Evolutionary conservation across 345 rosid species (phyloP).

Genomic region (Hibiscus trionum): DNA sequence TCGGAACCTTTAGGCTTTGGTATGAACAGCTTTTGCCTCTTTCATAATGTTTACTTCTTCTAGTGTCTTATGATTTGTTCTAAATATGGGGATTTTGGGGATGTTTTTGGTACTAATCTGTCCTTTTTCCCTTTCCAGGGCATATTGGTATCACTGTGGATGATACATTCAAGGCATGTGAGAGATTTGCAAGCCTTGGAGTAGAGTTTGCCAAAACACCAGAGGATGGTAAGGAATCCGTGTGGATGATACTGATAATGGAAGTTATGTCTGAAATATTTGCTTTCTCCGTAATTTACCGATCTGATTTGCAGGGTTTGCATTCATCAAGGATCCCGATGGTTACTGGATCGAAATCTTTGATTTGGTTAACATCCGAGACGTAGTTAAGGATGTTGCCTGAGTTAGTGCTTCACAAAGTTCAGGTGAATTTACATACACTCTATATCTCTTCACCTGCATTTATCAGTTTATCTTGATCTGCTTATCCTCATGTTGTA

Average conservation of each 20-base stretch:
- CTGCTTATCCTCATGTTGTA: too few species aligned
- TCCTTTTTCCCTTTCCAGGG: constrained; percentile 33
- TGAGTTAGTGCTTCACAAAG: constrained; percentile 21
- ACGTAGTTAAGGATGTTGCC: constrained; percentile 24
- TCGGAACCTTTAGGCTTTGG: constrained; percentile 94
- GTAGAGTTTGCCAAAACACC: constrained; percentile 89
- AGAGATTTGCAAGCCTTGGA: constrained; percentile 79
- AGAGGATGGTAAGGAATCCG: constrained; percentile 47
- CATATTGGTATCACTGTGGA: constrained; percentile 94
- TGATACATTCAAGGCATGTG: constrained; percentile 88
- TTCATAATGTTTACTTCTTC: neutral
- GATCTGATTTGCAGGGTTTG: constrained; percentile 46
- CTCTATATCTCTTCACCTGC: neutral
- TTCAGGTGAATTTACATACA: constrained; percentile 1
- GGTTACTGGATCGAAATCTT: constrained; percentile 97
- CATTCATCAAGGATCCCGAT: constrained; percentile 97
- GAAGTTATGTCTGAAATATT: neutral
- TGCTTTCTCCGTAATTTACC: neutral
- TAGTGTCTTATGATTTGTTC: too few species aligned
- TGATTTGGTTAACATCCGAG: constrained; percentile 56
- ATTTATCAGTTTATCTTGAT: too few species aligned
- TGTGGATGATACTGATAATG: neutral
- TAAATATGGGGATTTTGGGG: too few species aligned
- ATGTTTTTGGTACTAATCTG: neutral
- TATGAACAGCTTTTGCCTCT: constrained; percentile 10